phyloP scores from a whole-genome alignment of 1,139 yeast genomes.

The Magnusiomyces ingens region DNA sequence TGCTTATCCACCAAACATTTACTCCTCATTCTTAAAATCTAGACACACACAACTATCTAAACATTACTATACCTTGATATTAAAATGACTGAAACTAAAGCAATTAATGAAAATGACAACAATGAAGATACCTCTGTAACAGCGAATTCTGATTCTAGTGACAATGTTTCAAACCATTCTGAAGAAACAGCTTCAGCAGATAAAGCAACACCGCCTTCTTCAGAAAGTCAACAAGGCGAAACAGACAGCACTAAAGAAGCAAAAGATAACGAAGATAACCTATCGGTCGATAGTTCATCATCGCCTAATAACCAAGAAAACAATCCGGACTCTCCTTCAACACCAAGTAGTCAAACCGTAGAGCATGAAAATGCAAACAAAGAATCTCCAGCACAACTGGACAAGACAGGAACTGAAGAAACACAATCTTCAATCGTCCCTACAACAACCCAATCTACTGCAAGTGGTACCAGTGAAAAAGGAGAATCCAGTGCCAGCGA shows the following conservation, averaged over 20 bases:
- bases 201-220: background rate
- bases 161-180: background rate
- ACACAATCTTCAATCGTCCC: background rate
- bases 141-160: no score
- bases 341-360: background rate
- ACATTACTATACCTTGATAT: background rate
- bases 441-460: background rate
- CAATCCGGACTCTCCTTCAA: background rate
- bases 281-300: no score
- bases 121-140: no score
- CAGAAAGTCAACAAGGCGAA: constrained; percentile 2
- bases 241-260: no score
- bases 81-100: background rate
- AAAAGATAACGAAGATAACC: no score
- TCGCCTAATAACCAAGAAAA: no score
- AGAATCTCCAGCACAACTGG: background rate
- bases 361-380: background rate
- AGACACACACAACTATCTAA: background rate
- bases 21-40: no score
- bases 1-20: no score
- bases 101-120: background rate
- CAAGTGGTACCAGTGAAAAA: constrained; percentile 8
- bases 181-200: background rate
- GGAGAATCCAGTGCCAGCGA: constrained; percentile 6
- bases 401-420: background rate